phyloP scores from a whole-genome alignment of 1,284 basidiomycete species.

The Phellopilus nigrolimitatus region DNA sequence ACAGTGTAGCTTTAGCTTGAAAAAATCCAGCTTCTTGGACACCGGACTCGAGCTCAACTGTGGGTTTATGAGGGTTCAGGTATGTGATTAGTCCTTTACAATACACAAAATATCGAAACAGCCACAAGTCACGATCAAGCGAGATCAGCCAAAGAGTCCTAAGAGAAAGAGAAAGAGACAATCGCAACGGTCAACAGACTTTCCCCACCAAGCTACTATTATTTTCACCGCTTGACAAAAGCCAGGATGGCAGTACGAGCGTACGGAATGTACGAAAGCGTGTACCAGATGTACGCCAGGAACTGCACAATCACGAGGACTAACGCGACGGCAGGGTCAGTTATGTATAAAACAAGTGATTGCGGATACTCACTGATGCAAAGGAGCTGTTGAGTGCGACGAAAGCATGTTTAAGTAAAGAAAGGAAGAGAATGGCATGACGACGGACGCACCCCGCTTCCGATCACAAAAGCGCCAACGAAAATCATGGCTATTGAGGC shows the following conservation, averaged over 20 bases:
- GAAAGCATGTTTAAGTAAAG: constrained; percentile 31
- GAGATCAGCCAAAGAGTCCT: not conserved
- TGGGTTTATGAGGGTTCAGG: not conserved
- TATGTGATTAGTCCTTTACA: constrained; percentile 5
- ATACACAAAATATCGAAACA: not conserved
- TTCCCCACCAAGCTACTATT: not conserved
- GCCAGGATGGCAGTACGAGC: constrained; percentile 61
- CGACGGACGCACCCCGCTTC: constrained; percentile 55
- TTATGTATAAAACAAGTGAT: constrained; percentile 8
- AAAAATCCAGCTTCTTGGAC: not conserved
- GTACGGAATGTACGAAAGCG: constrained; percentile 82
- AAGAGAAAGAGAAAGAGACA: not conserved
- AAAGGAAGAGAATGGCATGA: constrained; percentile 26
- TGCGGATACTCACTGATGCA: constrained; percentile 41
- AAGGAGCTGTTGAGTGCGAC: constrained; percentile 32
- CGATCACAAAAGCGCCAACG: constrained; percentile 72
- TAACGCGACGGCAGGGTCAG: constrained; percentile 27
- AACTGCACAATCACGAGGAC: constrained; percentile 86
- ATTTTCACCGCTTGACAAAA: not conserved
- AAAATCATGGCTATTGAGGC: constrained; percentile 75
- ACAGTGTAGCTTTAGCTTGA: constrained; percentile 8
- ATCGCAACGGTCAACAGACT: not conserved
- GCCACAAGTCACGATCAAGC: not conserved
- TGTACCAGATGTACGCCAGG: constrained; percentile 83
- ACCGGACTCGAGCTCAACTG: not conserved